Base-by-base conservation (phyloP, 2,329 filamentous ascomycete genomes). In the Aspergillus neoniger region DNA sequence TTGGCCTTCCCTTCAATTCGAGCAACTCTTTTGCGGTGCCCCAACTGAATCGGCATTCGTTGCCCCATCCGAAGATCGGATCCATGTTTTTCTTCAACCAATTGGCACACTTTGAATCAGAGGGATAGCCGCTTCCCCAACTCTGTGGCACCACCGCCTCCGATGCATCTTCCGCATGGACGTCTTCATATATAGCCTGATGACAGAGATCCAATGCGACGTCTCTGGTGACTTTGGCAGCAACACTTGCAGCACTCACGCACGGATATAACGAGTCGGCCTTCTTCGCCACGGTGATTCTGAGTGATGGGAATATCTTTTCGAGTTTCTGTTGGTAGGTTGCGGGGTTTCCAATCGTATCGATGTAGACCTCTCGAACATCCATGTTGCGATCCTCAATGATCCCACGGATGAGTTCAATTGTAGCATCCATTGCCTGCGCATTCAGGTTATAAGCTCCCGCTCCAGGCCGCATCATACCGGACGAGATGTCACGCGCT, bases 61-160 rank as follows among this genome's bases (percentile, higher is more conserved):
- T 85, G 0, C 94, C 93, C 94, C 95, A 99, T 14, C 95, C 95
- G 79, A 98, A 99, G 1, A 98, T 79, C 2, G 91, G 91, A 72
- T 99, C 89, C 88, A 97, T 94, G 66, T 94, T 95, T 41, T 80
- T 80, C 77, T 88, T 91, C 72, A 99, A 75, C 94, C 95, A 99
- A 21, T 79, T 76, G 2, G 89, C 86, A 69, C 92, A 96, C 63
- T 90, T 85, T 19, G 83, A 87, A 77, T 99, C 95, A 1, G 90
- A 92, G 0, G 95, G 95, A 74, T 99, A 99, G 0, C 95, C 95
- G 1, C 91, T 96, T 0, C 95, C 95, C 92, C 95, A 97, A 4
- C 79, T 81, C 15, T 82, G 80, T 1, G 74, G 74, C 17, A 65
- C 60, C 39, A 63, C 56, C 30, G 70, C 65, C 62, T 72, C 70